Evolutionary conservation across 352 stramenopile species (phyloP), one percentile per base, ranked within the genome.

Genomic region (Vaucheria bursata): DNA sequence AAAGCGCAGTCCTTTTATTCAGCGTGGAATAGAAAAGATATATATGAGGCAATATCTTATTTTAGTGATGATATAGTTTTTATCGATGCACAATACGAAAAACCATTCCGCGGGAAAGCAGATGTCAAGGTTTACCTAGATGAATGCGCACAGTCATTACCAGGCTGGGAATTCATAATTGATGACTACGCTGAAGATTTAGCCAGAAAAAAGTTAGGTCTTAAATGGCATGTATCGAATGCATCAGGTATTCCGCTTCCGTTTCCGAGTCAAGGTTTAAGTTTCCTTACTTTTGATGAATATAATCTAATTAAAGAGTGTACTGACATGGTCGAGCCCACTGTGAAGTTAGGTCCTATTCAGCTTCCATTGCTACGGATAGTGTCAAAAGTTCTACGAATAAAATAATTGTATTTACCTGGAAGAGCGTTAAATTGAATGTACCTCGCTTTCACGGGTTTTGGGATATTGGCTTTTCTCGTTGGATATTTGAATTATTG

Each of bases 271-370:
- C 29, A 69, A 38, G 59, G 59, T 4, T 29, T 69, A 4, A 69
- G 59, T 29, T 69, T 69, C 59, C 59, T 69, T 34, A 8, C 29
- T 6, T 69, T 69, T 18, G 59, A 69, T 69, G 59, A 69, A 29
- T 8, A 38, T 8, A 29, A 29, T 6, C 18, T 69, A 29, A 69
- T 69, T 29, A 8, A 8, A 18, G 59, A 38, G 29, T 69, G 59
- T 29, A 69, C 59, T 18, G 59, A 69, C 59, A 69, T 69, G 59
- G 59, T 69, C 29, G 59, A 69, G 18, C 59, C 59, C 34, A 69
- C 59, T 18, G 59, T 69, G 4, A 69, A 69, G 59, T 8, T 38
- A 38, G 59, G 59, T 6, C 29, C 34, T 18, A 38, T 69, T 8
- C 59, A 69, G 18, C 59, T 69, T 34, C 59, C 59, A 8, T 29